phyloP scores from a whole-genome alignment of 2,329 filamentous ascomycete species.

The Fusarium musae region DNA sequence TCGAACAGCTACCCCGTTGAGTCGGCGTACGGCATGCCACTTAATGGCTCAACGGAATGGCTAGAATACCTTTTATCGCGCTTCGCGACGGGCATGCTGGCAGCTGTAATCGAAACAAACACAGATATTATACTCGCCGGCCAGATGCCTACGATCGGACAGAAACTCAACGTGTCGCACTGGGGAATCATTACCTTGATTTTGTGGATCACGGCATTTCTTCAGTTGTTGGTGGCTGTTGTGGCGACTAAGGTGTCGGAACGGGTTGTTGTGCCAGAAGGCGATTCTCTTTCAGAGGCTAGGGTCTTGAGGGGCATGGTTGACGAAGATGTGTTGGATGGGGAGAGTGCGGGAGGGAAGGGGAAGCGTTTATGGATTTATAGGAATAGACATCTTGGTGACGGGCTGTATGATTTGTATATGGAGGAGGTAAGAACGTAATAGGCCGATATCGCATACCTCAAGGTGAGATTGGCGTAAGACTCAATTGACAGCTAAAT shows the following conservation, averaged over 20 bases:
- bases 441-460: rapidly evolving
- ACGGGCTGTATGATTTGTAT: background rate
- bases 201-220: background rate
- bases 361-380: background rate
- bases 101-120: background rate
- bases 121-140: background rate
- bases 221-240: background rate
- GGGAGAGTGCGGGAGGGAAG: background rate
- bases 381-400: background rate
- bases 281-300: background rate
- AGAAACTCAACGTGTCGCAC: background rate
- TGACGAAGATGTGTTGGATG: background rate
- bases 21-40: rapidly evolving
- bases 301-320: background rate
- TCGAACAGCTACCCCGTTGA: background rate
- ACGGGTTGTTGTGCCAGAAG: background rate
- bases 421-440: background rate
- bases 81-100: background rate
- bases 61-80: background rate
- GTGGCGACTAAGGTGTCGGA: background rate
- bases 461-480: rapidly evolving
- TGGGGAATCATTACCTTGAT: background rate
- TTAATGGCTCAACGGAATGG: background rate
- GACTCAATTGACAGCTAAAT: background rate
- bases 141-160: background rate